Evolutionary conservation across 805 yeast species (phyloP), one percentile per base, ranked within the genome.

Genomic region (Kuraishia capsulata): DNA sequence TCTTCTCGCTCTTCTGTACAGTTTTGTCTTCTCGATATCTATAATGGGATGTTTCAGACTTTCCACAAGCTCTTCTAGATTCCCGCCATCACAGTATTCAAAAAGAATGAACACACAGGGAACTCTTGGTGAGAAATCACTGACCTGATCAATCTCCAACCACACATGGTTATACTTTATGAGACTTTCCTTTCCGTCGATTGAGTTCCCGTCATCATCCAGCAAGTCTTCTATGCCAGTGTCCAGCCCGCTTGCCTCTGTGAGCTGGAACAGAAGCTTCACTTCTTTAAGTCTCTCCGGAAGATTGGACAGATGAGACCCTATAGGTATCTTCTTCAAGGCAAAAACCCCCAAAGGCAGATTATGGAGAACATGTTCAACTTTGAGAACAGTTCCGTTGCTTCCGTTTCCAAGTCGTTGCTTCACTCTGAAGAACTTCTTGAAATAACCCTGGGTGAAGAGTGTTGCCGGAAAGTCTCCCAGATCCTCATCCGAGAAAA

Each of bases 121-220:
- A 40, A 80, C 61, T 48, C 67, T 56, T 26, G 81, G 76, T 37
- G 78, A 78, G 53, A 76, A 76, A 8, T 60, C 62, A 34, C 71
- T 63, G 21, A 71, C 53, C 16, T 62, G 56, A 30, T 72, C 82
- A 50, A 80, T 65, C 51, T 88, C 96, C 24, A 88, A 56, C 96
- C 96, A 88, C 20, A 87, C 96, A 57, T 88, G 96, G 51, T 88
- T 87, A 53, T 88, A 88, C 17, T 82, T 73, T 20, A 88, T 85
- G 47, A 88, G 67, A 54, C 87, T 82, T 56, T 28, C 66, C 61
- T 39, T 59, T 41, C 46, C 57, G n/a, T n/a, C n/a, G n/a, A n/a
- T n/a, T n/a, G n/a, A n/a, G n/a, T n/a, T n/a, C 23, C 46, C 47
- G 9, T 46, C 37, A 1, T 41, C 39, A 16, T 42, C 44, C 16